Percentiles rank a stretch among this genome's conserved stretches.
Conservation (phyloP, 2,329 filamentous ascomycete genomes). For the Esteya vermicola region DNA sequence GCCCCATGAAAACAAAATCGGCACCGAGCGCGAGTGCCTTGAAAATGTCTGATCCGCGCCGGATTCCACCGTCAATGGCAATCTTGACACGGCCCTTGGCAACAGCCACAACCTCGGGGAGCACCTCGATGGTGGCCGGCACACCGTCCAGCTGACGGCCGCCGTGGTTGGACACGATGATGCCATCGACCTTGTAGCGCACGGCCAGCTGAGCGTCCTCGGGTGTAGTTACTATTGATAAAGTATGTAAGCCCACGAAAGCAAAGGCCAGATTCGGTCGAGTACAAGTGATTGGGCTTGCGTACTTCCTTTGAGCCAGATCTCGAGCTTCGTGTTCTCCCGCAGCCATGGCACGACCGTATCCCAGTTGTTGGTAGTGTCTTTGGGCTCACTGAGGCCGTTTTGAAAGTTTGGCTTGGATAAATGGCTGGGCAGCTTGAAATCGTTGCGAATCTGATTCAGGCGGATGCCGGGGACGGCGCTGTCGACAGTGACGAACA, state of each 20-base stretch:
- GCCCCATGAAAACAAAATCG: conserved; percentile 31
- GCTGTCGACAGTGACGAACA: conserved; percentile 36
- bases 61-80: conserved; percentile 37
- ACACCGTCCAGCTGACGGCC: conserved; percentile 31
- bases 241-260: too few species aligned
- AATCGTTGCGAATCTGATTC: conserved; percentile 33
- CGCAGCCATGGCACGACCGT: background rate
- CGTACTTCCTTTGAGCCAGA: conserved; percentile 28
- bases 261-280: background rate
- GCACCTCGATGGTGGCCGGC: conserved; percentile 27
- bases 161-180: conserved; percentile 31
- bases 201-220: conserved; percentile 27
- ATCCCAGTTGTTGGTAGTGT: background rate
- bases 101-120: conserved; percentile 26
- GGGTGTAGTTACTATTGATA: conserved; percentile 4
- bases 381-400: background rate
- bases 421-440: conserved; percentile 20
- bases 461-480: conserved; percentile 36
- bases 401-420: background rate
- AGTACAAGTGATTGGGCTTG: background rate
- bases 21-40: conserved; percentile 40
- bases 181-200: conserved; percentile 5
- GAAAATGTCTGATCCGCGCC: conserved; percentile 38
- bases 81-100: conserved; percentile 35
- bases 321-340: conserved; percentile 27